Evolutionary conservation across 306 rosid species (phyloP).

Genomic region (Acacia crassicarpa): DNA sequence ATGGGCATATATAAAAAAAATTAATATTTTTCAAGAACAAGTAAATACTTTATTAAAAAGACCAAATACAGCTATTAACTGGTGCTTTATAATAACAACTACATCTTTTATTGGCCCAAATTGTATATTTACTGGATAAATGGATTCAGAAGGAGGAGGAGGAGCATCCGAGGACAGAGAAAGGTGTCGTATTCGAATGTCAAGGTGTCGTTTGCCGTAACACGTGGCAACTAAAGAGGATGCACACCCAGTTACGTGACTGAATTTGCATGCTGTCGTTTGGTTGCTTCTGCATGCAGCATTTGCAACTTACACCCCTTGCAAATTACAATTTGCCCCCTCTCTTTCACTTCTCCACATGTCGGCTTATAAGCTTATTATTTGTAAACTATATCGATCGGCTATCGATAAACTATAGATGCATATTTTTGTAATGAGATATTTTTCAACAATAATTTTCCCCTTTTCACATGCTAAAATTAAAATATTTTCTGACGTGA

Average conservation of each 20-base stretch:
- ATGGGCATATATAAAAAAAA: too few species aligned
- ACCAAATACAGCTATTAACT: too few species aligned
- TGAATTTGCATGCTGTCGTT: neutral
- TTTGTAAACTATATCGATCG: too few species aligned
- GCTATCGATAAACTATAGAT: too few species aligned
- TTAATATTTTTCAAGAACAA: too few species aligned
- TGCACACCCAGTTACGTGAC: neutral
- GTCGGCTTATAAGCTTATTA: neutral
- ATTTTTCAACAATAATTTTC: neutral
- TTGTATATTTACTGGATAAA: too few species aligned
- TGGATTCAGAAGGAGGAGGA: neutral
- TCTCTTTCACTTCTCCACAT: neutral
- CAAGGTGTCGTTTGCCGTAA: neutral
- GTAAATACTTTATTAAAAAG: too few species aligned
- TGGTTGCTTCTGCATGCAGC: constrained; percentile 5
- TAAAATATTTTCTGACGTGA: neutral
- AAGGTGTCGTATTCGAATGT: neutral
- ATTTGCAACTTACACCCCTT: neutral
- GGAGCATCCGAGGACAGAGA: neutral
- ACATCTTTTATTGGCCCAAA: too few species aligned
- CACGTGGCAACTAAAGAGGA: neutral
- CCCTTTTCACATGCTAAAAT: too few species aligned
- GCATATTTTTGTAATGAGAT: neutral
- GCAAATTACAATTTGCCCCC: neutral
- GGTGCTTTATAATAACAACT: too few species aligned